Percentiles rank a stretch among this genome's conserved stretches.
These are phyloP conservation scores for Neofusicoccum kwambonambiense DNA, from an alignment of 2,329 filamentous ascomycete species.

Conservation along the genomic window DNA sequence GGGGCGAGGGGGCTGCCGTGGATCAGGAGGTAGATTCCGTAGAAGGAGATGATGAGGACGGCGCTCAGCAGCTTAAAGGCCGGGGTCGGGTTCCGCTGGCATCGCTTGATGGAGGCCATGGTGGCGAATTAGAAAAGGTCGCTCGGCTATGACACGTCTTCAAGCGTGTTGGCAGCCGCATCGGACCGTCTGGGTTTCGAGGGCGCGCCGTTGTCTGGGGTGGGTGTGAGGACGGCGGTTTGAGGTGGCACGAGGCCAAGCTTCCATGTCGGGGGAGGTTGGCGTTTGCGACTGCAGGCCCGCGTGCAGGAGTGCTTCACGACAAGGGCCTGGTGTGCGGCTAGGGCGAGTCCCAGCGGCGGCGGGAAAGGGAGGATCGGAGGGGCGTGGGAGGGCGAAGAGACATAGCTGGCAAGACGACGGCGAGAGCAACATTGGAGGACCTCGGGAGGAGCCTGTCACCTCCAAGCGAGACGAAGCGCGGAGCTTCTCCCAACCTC, in stretches of 20 bases:
- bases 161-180: neutral
- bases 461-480: slow-evolving; percentile 15
- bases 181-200: slow-evolving; percentile 2
- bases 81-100: slow-evolving; percentile 36
- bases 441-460: slow-evolving; percentile 9
- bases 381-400: neutral
- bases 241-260: slow-evolving; percentile 4
- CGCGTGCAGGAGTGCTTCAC: neutral
- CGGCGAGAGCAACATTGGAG: slow-evolving; percentile 2
- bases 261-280: slow-evolving; percentile 5
- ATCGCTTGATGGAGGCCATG: slow-evolving; percentile 27
- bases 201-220: neutral
- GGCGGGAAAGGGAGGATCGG: slow-evolving; percentile 4
- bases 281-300: neutral
- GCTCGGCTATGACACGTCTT: neutral
- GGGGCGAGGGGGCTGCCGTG: slow-evolving; percentile 25
- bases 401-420: slow-evolving; percentile 15
- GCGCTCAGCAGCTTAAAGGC: slow-evolving; percentile 43
- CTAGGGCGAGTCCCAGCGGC: slow-evolving; percentile 4
- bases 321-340: neutral
- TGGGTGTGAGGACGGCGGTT: neutral
- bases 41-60: slow-evolving; percentile 40
- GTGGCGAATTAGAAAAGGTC: neutral
- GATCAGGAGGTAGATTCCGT: slow-evolving; percentile 40
- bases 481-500: slow-evolving; percentile 14